A percentile compares a stretch with the other conserved stretches of the same genome.
Evolutionary conservation across 2,329 filamentous ascomycete genomes (phyloP).

Genomic region (Epichloe gansuensis): DNA sequence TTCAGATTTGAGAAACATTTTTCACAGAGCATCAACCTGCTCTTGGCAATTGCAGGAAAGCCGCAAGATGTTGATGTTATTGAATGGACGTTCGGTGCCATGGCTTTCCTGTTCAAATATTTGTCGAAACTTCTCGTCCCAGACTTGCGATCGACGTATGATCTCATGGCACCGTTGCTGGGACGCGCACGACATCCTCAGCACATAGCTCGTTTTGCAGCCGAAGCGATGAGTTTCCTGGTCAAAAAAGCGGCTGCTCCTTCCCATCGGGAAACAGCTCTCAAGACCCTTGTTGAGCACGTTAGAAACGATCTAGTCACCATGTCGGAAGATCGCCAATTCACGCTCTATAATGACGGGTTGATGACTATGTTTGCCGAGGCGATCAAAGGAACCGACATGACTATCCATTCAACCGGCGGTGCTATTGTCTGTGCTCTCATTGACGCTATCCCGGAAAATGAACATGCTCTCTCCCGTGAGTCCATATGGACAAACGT

Average conservation of each 20-base stretch:
- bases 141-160: constrained; percentile 72
- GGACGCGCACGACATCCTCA: constrained; percentile 71
- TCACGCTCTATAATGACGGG: constrained; percentile 66
- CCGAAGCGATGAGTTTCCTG: constrained; percentile 88
- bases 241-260: constrained; percentile 75
- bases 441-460: constrained; percentile 35
- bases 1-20: constrained; percentile 82
- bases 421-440: constrained; percentile 39
- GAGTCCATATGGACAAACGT: constrained; percentile 48
- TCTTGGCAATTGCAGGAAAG: constrained; percentile 66
- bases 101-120: constrained; percentile 97
- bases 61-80: constrained; percentile 77
- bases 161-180: constrained; percentile 70
- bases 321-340: constrained; percentile 40
- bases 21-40: constrained; percentile 56
- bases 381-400: constrained; percentile 52
- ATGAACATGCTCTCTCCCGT: constrained; percentile 34
- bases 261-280: constrained; percentile 60
- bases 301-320: constrained; percentile 54
- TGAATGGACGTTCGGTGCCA: constrained; percentile 89
- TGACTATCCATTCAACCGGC: constrained; percentile 47
- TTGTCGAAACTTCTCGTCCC: constrained; percentile 76
- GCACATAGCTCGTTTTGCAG: constrained; percentile 83
- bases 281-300: constrained; percentile 59
- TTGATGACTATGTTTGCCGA: constrained; percentile 89